Evolutionary conservation across 495 filamentous ascomycete species (phyloP).

Genomic region (Entonaema liquescens): DNA sequence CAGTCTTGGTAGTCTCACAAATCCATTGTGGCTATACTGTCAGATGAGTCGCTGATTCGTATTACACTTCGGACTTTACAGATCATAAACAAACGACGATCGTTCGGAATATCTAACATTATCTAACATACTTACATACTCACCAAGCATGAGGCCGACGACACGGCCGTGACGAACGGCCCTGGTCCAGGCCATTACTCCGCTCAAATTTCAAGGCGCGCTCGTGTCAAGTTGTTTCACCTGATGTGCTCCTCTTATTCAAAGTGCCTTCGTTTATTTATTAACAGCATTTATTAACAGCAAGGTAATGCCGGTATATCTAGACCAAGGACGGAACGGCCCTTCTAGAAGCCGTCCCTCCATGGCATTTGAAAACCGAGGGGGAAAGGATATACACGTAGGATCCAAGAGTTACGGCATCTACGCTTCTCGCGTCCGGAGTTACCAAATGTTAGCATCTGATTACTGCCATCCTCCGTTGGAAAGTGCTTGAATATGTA

Average conservation of each 20-base stretch:
- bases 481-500: conserved; percentile 31
- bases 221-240: conserved; percentile 10
- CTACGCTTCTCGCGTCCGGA: conserved; percentile 20
- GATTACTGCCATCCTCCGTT: conserved; percentile 29
- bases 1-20: conserved; percentile 30
- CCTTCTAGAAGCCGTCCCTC: conserved; percentile 25
- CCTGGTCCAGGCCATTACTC: not conserved
- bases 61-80: conserved; percentile 36
- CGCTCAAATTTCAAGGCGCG: not conserved
- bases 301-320: conserved; percentile 8
- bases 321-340: conserved; percentile 25
- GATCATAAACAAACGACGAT: conserved; percentile 12
- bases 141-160: not conserved
- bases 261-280: not conserved
- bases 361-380: conserved; percentile 9
- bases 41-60: conserved; percentile 23
- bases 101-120: conserved; percentile 10
- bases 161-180: not conserved
- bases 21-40: conserved; percentile 20
- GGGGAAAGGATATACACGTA: conserved; percentile 8
- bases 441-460: conserved; percentile 34
- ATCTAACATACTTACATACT: not conserved
- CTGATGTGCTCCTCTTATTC: not conserved
- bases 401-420: conserved; percentile 27
- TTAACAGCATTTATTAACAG: too few species aligned